phyloP scores from a whole-genome alignment of 441 rosid species.

The Bocquillonia castaneifolia region DNA sequence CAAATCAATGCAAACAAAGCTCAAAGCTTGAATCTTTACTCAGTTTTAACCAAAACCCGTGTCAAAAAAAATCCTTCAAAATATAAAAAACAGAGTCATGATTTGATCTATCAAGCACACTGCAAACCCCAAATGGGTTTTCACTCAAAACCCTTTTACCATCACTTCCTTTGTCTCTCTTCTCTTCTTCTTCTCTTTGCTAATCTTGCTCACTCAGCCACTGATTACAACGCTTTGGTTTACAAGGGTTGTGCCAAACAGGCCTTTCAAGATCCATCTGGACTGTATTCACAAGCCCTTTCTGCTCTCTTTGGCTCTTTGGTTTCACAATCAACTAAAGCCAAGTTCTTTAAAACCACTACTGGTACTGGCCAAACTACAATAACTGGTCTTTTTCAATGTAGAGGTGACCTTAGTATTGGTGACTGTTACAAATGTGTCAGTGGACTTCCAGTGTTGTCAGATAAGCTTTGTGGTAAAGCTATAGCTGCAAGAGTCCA shows the following conservation, averaged over 20 bases:
- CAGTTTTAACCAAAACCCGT: slow-evolving; percentile 30
- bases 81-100: slow-evolving; percentile 35
- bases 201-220: slow-evolving; percentile 45
- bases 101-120: slow-evolving; percentile 38
- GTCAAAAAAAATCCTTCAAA: slow-evolving; percentile 28
- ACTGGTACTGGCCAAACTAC: slow-evolving; percentile 66
- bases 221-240: slow-evolving; percentile 61
- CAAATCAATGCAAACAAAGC: slow-evolving; percentile 23
- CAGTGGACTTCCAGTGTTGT: slow-evolving; percentile 74
- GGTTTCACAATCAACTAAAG: slow-evolving; percentile 73
- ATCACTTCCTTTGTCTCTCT: slow-evolving; percentile 19
- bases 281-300: slow-evolving; percentile 70
- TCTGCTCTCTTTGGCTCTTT: slow-evolving; percentile 78
- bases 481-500: slow-evolving; percentile 80
- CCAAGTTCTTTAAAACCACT: slow-evolving; percentile 78
- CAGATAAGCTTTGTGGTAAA: slow-evolving; percentile 70
- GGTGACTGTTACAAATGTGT: slow-evolving; percentile 87
- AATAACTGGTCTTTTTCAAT: slow-evolving; percentile 86
- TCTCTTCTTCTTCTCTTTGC: slow-evolving; percentile 33
- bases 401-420: slow-evolving; percentile 78
- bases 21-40: slow-evolving; percentile 15
- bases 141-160: slow-evolving; percentile 32
- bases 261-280: slow-evolving; percentile 71
- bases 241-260: slow-evolving; percentile 90
- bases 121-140: slow-evolving; percentile 44